These are phyloP conservation scores for Sphagnum tenellum DNA, from an alignment of 225 moss, liverwort and hornwort species.

Conservation along the genomic window DNA sequence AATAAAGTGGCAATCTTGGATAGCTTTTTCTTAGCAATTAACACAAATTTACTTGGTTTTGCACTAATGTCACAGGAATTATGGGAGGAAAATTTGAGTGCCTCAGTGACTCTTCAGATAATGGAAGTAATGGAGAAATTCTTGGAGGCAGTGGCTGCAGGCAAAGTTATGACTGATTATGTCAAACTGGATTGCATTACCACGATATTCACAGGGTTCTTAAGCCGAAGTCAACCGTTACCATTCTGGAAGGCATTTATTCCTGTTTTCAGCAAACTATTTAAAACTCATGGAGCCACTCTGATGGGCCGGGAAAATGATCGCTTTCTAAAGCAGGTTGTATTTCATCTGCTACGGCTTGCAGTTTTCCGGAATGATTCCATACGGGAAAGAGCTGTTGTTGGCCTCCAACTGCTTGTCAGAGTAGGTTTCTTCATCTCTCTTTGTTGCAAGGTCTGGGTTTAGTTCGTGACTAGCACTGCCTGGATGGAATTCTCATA, in stretches of 20 bases:
- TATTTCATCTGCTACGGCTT: slow-evolving; percentile 81
- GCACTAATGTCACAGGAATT: slow-evolving; percentile 42
- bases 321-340: slow-evolving; percentile 92
- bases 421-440: slow-evolving; percentile 22
- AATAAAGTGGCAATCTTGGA: no score
- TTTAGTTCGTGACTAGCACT: no score
- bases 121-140: slow-evolving; percentile 79
- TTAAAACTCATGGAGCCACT: slow-evolving; percentile 64
- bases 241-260: slow-evolving; percentile 92
- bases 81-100: slow-evolving; percentile 96
- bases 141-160: slow-evolving; percentile 61
- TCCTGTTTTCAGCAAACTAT: slow-evolving; percentile 73
- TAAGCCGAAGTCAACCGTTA: slow-evolving; percentile 80
- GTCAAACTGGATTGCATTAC: slow-evolving; percentile 84
- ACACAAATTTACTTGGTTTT: no score
- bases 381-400: slow-evolving; percentile 79
- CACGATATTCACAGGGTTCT: slow-evolving; percentile 68
- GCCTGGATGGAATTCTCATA: no score
- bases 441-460: no score
- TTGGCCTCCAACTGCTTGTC: slow-evolving; percentile 88
- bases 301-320: slow-evolving; percentile 97
- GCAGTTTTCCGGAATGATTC: slow-evolving; percentile 94
- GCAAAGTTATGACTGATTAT: slow-evolving; percentile 77
- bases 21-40: no score
- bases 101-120: slow-evolving; percentile 79